Percentiles rank a stretch among this genome's conserved stretches.
Conservation (phyloP, 371 early-diverging fungal genomes). For the Cokeromyces recurvatus region DNA sequence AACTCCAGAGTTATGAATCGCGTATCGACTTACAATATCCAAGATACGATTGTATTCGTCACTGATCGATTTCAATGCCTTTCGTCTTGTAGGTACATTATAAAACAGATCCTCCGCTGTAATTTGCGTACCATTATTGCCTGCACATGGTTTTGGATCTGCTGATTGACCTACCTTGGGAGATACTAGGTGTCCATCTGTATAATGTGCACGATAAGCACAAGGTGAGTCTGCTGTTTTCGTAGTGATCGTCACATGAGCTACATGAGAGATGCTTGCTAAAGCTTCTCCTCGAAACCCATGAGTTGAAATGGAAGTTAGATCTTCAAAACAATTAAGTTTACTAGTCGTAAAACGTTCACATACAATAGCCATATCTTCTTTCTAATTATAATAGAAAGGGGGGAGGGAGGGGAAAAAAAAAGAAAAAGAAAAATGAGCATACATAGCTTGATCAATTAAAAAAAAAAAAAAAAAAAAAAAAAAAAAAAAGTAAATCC, state of each 20-base stretch:
- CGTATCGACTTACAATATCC: conserved; percentile 85
- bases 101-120: conserved; percentile 91
- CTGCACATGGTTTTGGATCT: conserved; percentile 89
- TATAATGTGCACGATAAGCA: conserved; percentile 84
- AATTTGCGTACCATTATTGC: conserved; percentile 90
- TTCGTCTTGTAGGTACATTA: conserved; percentile 78
- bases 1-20: conserved; percentile 83
- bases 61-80: conserved; percentile 71
- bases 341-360: conserved; percentile 97
- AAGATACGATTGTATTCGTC: conserved; percentile 89
- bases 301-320: conserved; percentile 82
- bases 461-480: neutral
- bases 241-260: conserved; percentile 87
- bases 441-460: neutral
- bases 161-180: conserved; percentile 62
- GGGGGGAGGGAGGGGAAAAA: too few relatives aligned
- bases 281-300: conserved; percentile 99
- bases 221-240: conserved; percentile 76
- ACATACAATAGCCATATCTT: conserved; percentile 85
- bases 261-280: conserved; percentile 93
- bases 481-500: too few relatives aligned
- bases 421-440: too few relatives aligned
- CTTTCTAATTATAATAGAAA: conserved; percentile 48
- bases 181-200: conserved; percentile 79
- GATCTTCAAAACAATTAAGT: conserved; percentile 81